Conservation (phyloP, 75 land plant genomes). For the Selaginella tamariscina region DNA sequence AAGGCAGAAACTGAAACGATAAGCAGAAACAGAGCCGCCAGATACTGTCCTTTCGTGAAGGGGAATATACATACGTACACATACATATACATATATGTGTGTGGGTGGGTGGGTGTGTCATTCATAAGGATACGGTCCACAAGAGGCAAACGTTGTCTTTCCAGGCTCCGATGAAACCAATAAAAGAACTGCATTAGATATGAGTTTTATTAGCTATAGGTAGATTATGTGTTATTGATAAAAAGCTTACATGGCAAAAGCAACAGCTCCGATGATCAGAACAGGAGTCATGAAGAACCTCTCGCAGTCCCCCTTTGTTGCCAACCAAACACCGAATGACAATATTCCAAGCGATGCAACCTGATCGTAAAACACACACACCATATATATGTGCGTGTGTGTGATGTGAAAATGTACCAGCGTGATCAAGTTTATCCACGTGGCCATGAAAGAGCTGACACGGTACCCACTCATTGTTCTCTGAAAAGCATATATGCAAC, state of each 20-base stretch:
- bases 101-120: no score
- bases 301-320: conserved; percentile 26
- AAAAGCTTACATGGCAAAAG: conserved; percentile 17
- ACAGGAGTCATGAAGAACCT: conserved; percentile 19
- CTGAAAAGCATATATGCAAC: no score
- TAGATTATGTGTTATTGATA: not conserved
- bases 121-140: conserved; percentile 21
- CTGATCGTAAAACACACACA: no score
- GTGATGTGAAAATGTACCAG: no score
- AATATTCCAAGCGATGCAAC: conserved; percentile 15
- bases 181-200: conserved; percentile 14
- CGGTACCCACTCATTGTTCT: not conserved
- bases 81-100: not conserved
- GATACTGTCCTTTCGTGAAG: conserved; percentile 16
- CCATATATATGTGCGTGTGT: no score
- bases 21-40: conserved; percentile 20
- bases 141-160: conserved; percentile 15
- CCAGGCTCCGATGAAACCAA: conserved; percentile 22
- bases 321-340: conserved; percentile 18
- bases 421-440: not conserved
- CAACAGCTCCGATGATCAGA: conserved; percentile 16
- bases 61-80: not conserved
- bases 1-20: conserved; percentile 38
- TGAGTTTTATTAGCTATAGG: not conserved
- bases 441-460: not conserved